These are phyloP conservation scores for Whalleya microplaca DNA, from an alignment of 2,329 filamentous ascomycete genomes.

Conservation along the genomic window DNA sequence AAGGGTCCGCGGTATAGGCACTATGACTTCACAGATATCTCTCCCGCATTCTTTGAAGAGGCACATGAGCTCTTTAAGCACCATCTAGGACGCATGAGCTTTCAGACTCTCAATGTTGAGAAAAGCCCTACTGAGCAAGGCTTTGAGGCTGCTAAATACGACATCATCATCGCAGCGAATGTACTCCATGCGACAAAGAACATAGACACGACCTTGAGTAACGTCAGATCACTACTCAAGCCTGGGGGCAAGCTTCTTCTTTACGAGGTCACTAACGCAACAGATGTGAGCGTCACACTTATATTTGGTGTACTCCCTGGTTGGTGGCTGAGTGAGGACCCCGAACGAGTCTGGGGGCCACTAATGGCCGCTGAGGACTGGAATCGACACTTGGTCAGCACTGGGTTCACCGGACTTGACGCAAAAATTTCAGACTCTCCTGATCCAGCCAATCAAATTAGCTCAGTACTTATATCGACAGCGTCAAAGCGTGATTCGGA, in stretches of 20 bases:
- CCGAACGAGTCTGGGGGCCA: background rate
- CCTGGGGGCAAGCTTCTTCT: background rate
- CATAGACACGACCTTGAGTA: background rate
- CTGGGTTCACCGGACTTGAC: constrained; percentile 36
- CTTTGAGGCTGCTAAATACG: background rate
- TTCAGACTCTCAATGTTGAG: constrained; percentile 39
- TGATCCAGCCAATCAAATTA: constrained; percentile 22
- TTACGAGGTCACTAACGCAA: background rate
- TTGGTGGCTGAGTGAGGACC: background rate
- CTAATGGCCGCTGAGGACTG: background rate
- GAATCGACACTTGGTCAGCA: background rate
- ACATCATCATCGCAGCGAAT: background rate
- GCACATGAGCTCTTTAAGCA: constrained; percentile 33
- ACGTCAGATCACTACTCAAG: background rate
- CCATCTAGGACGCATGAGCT: constrained; percentile 32
- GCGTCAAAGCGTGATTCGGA: constrained; percentile 6
- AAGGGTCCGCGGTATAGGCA: constrained; percentile 12
- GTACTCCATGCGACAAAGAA: background rate
- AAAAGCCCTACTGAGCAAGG: too few species aligned
- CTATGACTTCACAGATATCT: constrained; percentile 47
- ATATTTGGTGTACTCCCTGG: background rate
- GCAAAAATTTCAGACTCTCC: constrained; percentile 27
- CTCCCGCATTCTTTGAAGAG: constrained; percentile 41
- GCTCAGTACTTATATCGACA: constrained; percentile 27
- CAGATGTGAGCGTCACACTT: background rate